Base-by-base conservation (phyloP, 208 protist species). In the Balamuthia mandrillaris region DNA sequence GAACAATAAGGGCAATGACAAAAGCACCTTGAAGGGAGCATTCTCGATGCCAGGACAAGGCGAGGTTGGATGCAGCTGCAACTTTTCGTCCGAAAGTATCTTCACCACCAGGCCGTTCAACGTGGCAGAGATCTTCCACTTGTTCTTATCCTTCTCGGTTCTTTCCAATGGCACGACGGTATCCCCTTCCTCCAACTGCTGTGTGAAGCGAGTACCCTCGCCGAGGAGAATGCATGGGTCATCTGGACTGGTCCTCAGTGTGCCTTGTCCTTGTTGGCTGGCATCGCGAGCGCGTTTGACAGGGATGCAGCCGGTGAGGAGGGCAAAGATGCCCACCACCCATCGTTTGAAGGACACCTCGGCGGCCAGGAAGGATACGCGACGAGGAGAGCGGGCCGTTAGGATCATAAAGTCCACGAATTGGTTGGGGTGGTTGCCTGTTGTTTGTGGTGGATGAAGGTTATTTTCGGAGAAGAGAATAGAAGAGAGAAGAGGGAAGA, bases 391-490 rank as follows among this genome's bases (percentile, higher is more conserved):
- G n/a, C 60, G 35, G 60, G 10, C 10, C 24, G 24, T 18, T 63
- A 6, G 56, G 63, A 81, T 56, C 72, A 81, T 63, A 12, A 35
- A 39, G 35, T 81, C 72, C 6, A 81, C 72, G 45, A 81, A 81
- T n/a, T 81, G 72, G 35, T 81, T 81, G 72, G 31, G 52, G 52
- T 81, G 72, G 52, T 81, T 81, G 45, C 72, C 72, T 72, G 63
- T 10, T 31, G 10, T 63, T 29, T 37, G 35, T 3, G 61, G n/a
- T n/a, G n/a, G n/a, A n/a, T n/a, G n/a, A n/a, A n/a, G n/a, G n/a
- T n/a, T n/a, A n/a, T n/a, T n/a, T n/a, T n/a, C n/a, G n/a, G n/a
- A n/a, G n/a, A n/a, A n/a, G n/a, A n/a, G n/a, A n/a, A n/a, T n/a
- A n/a, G n/a, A n/a, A n/a, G n/a, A n/a, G n/a, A n/a, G n/a, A n/a